Percentiles rank a stretch among this genome's conserved stretches.
Evolutionary conservation across 2,329 filamentous ascomycete genomes (phyloP).

Genomic region (Fusarium subglutinans): DNA sequence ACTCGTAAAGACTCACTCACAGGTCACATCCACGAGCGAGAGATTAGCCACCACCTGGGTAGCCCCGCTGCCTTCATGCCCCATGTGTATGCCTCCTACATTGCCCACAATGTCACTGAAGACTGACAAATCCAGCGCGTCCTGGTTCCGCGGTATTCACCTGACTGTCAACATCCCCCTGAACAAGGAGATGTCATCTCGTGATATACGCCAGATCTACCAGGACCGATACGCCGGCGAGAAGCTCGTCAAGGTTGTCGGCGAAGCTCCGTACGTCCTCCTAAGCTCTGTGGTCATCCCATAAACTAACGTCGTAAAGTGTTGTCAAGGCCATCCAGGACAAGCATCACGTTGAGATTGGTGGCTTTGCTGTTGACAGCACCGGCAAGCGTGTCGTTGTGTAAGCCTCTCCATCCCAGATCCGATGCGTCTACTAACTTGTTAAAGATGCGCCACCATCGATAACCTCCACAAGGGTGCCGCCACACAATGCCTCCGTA

Average conservation of each 20-base stretch:
- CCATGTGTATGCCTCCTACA: constrained; percentile 65
- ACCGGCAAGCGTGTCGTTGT: constrained; percentile 92
- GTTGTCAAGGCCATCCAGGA: constrained; percentile 76
- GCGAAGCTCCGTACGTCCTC: constrained; percentile 74
- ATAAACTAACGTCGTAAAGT: neutral
- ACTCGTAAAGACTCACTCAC: constrained; percentile 56
- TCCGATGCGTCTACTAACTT: constrained; percentile 12
- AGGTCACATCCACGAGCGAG: constrained; percentile 93
- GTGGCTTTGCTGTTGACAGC: constrained; percentile 90
- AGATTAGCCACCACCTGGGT: constrained; percentile 84
- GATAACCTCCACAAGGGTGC: constrained; percentile 16
- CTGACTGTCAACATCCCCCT: constrained; percentile 92
- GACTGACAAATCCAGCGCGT: constrained; percentile 56
- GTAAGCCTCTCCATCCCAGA: neutral
- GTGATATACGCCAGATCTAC: constrained; percentile 93
- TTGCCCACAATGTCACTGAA: neutral
- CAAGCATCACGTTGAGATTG: constrained; percentile 92
- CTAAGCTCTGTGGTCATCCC: neutral
- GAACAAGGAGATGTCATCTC: constrained; percentile 84
- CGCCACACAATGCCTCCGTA: constrained; percentile 13
- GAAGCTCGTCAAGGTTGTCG: constrained; percentile 91
- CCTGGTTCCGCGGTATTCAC: constrained; percentile 96
- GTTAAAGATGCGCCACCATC: neutral
- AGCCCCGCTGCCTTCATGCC: constrained; percentile 84
- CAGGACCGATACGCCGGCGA: constrained; percentile 96